phyloP scores from a whole-genome alignment of 176 grass and related monocot species.

The Bromus sterilis region DNA sequence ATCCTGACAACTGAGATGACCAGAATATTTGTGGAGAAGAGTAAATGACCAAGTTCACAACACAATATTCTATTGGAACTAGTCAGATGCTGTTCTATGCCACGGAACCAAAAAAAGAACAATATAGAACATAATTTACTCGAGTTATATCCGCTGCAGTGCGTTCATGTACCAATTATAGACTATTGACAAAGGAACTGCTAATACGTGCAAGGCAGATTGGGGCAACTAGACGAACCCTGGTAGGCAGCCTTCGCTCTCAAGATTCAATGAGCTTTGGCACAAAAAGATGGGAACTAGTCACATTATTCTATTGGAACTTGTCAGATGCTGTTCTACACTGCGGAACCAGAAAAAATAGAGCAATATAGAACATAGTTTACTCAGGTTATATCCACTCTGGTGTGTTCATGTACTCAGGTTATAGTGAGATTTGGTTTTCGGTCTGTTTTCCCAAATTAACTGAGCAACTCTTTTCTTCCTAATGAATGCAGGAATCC shows the following conservation, averaged over 20 bases:
- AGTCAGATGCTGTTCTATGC: not conserved
- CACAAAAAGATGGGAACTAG: no score
- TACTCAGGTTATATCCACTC: not conserved
- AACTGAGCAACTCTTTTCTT: no score
- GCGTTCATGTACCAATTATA: not conserved
- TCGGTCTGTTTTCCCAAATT: no score
- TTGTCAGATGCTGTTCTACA: not conserved
- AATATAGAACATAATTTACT: not conserved
- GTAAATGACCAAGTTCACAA: not conserved
- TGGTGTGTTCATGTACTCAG: not conserved
- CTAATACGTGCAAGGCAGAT: not conserved
- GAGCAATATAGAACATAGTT: not conserved
- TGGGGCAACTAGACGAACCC: no score
- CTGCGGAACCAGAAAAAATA: not conserved
- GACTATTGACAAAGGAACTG: not conserved
- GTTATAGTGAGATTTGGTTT: no score
- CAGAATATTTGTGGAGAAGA: not conserved
- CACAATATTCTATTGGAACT: not conserved
- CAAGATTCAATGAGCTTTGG: no score
- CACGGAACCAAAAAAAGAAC: not conserved
- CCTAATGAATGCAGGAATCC: no score
- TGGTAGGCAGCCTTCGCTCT: no score
- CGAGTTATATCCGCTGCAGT: not conserved
- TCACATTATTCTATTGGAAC: not conserved
- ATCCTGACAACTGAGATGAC: not conserved